Evolutionary conservation across 768 basidiomycete genomes (phyloP), one percentile per base, ranked within the genome.

Genomic region (Trametes cinnabarina): DNA sequence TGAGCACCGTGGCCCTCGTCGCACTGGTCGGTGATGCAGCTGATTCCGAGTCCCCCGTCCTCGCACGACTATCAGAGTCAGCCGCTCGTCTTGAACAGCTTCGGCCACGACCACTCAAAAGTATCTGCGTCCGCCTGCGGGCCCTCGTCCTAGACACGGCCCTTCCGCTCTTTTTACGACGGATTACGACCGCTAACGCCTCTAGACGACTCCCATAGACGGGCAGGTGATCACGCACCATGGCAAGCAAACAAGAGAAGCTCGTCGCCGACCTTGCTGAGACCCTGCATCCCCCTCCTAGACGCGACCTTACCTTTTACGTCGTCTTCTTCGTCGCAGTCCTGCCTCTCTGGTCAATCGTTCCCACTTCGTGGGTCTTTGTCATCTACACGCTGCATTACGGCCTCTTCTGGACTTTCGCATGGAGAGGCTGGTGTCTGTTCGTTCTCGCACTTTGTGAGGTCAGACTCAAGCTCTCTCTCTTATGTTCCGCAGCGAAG

Each of bases 321-420:
- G 23, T 82, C 51, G 84, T 82, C 60, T 73, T 91, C 34, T 56
- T 85, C 57, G 59, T 77, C 46, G 64, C 81, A 53, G 80, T 90
- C 56, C 64, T 81, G 4, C 89, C 90, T 8, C 62, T 91, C 53
- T 88, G 87, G 81, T 80, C 81, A 5, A 68, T 81, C 34, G 73
- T 82, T 7, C 85, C 88, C 10, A 64, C 85, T 22, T 80, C 86
- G 20, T 92, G 90, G 90, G 67, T 70, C 7, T 89, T 83, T 66
- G 81, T 79, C 41, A 43, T 77, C 60, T 77, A 77, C 67, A 71
- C 80, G 42, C 67, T 88, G 39, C 72, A 72, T 60, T 70, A 74
- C 37, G 75, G 77, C 32, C 72, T 61, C 37, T 64, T 83, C 55
- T 79, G 68, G 74, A 66, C 71, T 6, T 80, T 77, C 58, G 61